Percentiles rank a stretch among this genome's conserved stretches.
Conservation (phyloP, 2,329 filamentous ascomycete species). For the Macrophomina tecta region DNA sequence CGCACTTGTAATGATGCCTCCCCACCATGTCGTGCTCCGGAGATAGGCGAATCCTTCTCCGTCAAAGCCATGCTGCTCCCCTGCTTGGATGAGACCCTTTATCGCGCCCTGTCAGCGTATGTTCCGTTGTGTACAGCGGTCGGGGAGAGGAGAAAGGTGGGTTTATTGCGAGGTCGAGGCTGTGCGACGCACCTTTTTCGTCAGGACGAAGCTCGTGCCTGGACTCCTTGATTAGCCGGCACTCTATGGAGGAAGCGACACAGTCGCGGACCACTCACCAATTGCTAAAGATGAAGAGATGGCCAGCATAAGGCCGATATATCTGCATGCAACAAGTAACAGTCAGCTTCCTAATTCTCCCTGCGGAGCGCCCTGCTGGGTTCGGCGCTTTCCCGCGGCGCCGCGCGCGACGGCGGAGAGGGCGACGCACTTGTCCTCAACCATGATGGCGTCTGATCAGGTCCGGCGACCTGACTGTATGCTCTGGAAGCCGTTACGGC, state of each 20-base stretch:
- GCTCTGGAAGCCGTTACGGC: conserved; percentile 13
- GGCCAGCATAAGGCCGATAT: conserved; percentile 48
- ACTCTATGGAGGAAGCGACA: background rate
- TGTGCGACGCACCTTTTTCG: conserved; percentile 78
- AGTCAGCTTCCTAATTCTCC: conserved; percentile 1
- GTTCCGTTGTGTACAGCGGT: background rate
- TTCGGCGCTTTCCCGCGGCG: background rate
- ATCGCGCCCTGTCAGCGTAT: conserved; percentile 30
- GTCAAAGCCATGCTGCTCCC: conserved; percentile 91
- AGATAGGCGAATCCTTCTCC: conserved; percentile 95
- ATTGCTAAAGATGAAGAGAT: conserved; percentile 49
- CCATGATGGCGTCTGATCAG: conserved; percentile 34
- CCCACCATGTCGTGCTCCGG: conserved; percentile 97
- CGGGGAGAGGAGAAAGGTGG: background rate
- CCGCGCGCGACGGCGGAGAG: background rate
- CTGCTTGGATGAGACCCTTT: conserved; percentile 87
- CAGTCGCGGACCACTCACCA: conserved; percentile 34
- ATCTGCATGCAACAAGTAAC: conserved; percentile 37
- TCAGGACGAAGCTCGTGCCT: conserved; percentile 98
- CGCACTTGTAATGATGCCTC: conserved; percentile 86
- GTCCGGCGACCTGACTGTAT: conserved; percentile 19
- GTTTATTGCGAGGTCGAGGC: conserved; percentile 5
- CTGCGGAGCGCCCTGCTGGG: background rate
- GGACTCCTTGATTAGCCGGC: conserved; percentile 31
- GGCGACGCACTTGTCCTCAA: conserved; percentile 48